These are phyloP conservation scores for Backusella sp. DNA, from an alignment of 192 early-diverging fungal species.

Conservation along the genomic window DNA sequence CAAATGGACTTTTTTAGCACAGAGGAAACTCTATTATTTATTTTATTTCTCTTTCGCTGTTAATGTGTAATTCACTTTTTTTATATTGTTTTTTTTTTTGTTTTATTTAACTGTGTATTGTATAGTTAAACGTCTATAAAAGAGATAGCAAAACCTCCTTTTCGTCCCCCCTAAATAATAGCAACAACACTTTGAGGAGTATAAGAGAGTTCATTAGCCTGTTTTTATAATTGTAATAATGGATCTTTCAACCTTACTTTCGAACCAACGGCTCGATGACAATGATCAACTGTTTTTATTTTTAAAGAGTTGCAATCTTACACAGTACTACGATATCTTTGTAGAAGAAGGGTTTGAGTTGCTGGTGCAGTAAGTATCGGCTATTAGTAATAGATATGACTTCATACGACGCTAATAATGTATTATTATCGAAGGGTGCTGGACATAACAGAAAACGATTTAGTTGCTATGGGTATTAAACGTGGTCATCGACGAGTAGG, in stretches of 20 bases:
- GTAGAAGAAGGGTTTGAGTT: conserved; percentile 40
- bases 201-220: neutral
- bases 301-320: conserved; percentile 20
- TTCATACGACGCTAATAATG: neutral
- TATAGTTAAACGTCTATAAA: neutral
- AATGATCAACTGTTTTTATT: conserved; percentile 17
- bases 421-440: conserved; percentile 22
- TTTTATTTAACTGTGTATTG: neutral
- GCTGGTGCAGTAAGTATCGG: conserved; percentile 29
- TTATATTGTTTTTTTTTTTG: neutral
- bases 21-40: neutral
- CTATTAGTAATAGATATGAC: neutral
- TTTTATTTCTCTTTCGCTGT: neutral
- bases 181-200: neutral
- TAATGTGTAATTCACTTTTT: neutral
- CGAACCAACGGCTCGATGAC: neutral
- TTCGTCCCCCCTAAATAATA: neutral
- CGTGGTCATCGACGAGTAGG: conserved; percentile 43
- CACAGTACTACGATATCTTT: conserved; percentile 35
- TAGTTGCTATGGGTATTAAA: conserved; percentile 34
- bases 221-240: neutral
- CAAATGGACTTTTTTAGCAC: neutral
- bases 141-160: neutral
- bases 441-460: conserved; percentile 39
- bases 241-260: conserved; percentile 1